phyloP scores from a whole-genome alignment of 2,329 filamentous ascomycete species.

The Dactylellina cionopaga region DNA sequence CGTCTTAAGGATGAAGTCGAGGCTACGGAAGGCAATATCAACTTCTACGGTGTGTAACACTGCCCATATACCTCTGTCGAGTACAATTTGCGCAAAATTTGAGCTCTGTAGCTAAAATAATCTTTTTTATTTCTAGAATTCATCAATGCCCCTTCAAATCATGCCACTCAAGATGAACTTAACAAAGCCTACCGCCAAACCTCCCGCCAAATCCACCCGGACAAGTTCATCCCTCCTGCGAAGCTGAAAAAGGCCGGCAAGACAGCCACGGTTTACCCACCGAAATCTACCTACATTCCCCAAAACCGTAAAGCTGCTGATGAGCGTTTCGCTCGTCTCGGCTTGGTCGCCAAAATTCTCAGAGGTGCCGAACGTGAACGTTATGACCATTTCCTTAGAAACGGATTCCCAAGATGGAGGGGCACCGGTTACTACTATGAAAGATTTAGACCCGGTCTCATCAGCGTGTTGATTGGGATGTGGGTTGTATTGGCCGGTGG shows the following conservation, averaged over 20 bases:
- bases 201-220: constrained; percentile 83
- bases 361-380: constrained; percentile 81
- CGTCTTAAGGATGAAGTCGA: constrained; percentile 87
- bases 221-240: constrained; percentile 82
- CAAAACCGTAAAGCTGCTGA: constrained; percentile 80
- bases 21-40: constrained; percentile 77
- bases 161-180: constrained; percentile 84
- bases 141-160: constrained; percentile 74
- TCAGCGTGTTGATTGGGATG: constrained; percentile 81
- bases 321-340: constrained; percentile 83
- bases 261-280: constrained; percentile 69
- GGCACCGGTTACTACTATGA: constrained; percentile 98
- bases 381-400: constrained; percentile 91
- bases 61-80: not conserved
- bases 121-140: constrained; percentile 71
- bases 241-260: constrained; percentile 24
- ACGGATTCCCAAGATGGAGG: constrained; percentile 96
- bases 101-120: not conserved
- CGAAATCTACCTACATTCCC: constrained; percentile 74
- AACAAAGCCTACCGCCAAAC: constrained; percentile 93
- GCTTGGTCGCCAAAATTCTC: constrained; percentile 85
- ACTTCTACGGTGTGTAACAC: constrained; percentile 77
- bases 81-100: not conserved
- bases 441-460: constrained; percentile 88
- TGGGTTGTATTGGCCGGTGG: constrained; percentile 85